phyloP scores from a whole-genome alignment of 768 basidiomycete genomes.

The Auriculariales sp. region DNA sequence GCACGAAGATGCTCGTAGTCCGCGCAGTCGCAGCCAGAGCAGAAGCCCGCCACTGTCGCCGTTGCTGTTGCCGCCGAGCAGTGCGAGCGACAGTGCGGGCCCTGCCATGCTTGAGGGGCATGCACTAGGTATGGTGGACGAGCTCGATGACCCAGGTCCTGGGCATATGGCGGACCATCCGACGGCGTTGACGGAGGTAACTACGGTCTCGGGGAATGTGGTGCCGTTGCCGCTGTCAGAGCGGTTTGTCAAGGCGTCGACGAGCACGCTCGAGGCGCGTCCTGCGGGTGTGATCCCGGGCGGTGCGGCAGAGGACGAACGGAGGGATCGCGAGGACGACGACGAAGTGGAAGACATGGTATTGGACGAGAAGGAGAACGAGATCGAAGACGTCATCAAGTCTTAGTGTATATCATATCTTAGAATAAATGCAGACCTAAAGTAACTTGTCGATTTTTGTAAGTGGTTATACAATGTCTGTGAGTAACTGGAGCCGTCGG shows the following conservation, averaged over 20 bases:
- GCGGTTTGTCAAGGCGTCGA: conserved; percentile 11
- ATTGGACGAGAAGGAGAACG: conserved; percentile 8
- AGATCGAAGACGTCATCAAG: conserved; percentile 6
- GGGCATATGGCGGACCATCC: conserved; percentile 77
- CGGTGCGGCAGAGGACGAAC: not conserved
- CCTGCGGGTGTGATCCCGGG: not conserved
- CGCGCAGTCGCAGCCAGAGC: conserved; percentile 42
- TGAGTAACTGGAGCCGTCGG: too few species aligned
- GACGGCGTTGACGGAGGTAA: conserved; percentile 35
- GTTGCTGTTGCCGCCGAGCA: conserved; percentile 16
- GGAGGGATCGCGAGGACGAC: conserved; percentile 5
- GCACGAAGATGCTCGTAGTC: conserved; percentile 55
- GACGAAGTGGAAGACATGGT: conserved; percentile 12
- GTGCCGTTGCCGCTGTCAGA: conserved; percentile 5
- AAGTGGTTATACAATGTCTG: too few species aligned
- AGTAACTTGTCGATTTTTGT: too few species aligned
- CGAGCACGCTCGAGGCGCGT: not conserved
- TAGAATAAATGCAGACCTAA: too few species aligned
- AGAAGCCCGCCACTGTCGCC: conserved; percentile 71
- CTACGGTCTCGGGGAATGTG: not conserved
- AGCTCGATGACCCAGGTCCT: conserved; percentile 71
- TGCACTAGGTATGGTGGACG: conserved; percentile 60
- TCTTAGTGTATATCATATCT: conserved; percentile 36
- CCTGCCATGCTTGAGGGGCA: conserved; percentile 21
- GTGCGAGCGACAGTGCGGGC: conserved; percentile 3